phyloP scores from a whole-genome alignment of 768 basidiomycete species.

The Exidia glandulosa region DNA sequence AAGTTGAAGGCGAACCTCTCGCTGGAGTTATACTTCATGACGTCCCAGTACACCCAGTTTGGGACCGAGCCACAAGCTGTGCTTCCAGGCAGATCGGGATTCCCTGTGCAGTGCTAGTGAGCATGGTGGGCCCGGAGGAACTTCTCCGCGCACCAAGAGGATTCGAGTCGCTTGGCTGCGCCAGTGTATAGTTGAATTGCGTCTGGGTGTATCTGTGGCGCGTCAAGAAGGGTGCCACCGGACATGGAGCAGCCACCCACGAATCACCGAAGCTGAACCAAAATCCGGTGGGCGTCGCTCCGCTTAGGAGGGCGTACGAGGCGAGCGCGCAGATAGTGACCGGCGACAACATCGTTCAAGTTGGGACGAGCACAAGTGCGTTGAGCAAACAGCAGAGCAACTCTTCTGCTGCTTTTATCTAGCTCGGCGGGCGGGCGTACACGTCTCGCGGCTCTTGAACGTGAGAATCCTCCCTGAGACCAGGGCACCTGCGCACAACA shows the following conservation, averaged over 20 bases:
- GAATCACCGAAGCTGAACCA: conserved; percentile 48
- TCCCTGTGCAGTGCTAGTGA: conserved; percentile 10
- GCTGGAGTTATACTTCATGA: conserved; percentile 41
- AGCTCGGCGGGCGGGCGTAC: no score
- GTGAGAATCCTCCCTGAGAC: no score
- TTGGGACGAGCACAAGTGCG: no score
- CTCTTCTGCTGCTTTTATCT: no score
- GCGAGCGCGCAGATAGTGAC: no score
- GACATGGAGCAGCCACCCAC: neutral
- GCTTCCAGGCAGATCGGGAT: conserved; percentile 40
- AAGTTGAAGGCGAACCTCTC: conserved; percentile 50
- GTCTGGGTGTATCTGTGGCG: conserved; percentile 36
- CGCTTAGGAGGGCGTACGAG: no score
- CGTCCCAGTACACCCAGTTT: conserved; percentile 50
- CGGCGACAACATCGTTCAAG: no score
- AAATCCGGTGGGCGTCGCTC: conserved; percentile 32
- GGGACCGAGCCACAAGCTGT: conserved; percentile 40
- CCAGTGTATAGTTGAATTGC: conserved; percentile 30
- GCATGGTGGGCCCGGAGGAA: neutral
- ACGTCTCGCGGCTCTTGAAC: no score
- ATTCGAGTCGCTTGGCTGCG: conserved; percentile 34
- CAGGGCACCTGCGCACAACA: no score
- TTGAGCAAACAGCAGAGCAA: no score
- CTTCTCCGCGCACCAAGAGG: conserved; percentile 34
- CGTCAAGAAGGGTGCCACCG: neutral